Evolutionary conservation across 768 basidiomycete genomes (phyloP), one percentile per base, ranked within the genome.

Genomic region (Gymnopilus dilepis): DNA sequence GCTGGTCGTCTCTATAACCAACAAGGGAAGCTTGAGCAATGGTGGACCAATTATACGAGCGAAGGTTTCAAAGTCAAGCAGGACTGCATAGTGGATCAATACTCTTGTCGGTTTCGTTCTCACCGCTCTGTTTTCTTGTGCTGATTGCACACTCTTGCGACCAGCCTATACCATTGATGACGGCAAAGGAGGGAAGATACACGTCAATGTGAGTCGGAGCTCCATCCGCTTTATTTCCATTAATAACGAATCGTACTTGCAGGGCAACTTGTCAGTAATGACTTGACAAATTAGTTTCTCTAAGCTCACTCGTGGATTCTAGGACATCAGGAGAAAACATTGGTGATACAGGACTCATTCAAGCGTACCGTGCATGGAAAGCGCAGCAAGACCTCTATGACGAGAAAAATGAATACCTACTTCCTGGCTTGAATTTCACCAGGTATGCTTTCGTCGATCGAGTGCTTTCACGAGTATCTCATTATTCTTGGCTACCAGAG

Each of bases 311-410:
- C n/a, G 22, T 33, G 6, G 4, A 54, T 12, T 33, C 34, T 61
- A 93, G 92, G 55, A 97, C 95, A 1, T 92, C 92, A 11, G 94
- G 94, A 6, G 95, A 97, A 74, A 95, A 95, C 70, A 94, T 95
- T 59, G 95, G 92, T 6, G 95, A 97, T 70, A 84, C 84, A 0
- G 92, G 92, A 11, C 76, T 95, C 19, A 87, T 95, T 43, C 93
- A 94, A 73, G 88, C 95, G 0, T 97, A 87, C 73, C 84, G 91
- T 11, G 97, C 97, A 17, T 99, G 97, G 97, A 88, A 92, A 72
- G 81, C 81, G 15, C 91, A 94, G 61, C 90, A 81, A 68, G 73
- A 84, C 50, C 74, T 78, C n/a, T 88, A 89, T 0, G 76, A 82
- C 56, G 72, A 81, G 50, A 88, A 86, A 0, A 80, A 80, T 33